Conservation (phyloP, 2,329 filamentous ascomycete species). For the Pseudogymnoascus sp. region DNA sequence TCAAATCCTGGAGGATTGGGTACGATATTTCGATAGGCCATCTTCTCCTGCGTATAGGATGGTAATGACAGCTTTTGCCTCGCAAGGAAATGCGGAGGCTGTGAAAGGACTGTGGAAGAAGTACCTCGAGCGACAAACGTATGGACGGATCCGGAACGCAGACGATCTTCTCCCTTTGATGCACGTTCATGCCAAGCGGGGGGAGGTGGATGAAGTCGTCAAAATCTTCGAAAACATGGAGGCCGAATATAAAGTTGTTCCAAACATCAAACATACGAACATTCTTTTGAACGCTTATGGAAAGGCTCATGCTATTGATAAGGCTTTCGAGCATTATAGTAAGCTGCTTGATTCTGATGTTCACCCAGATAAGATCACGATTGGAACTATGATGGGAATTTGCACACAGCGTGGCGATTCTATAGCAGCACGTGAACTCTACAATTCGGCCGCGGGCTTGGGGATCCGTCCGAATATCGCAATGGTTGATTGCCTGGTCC, state of each 20-base stretch:
- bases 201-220: slow-evolving; percentile 53
- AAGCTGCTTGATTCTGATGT: slow-evolving; percentile 43
- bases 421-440: slow-evolving; percentile 57
- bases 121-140: slow-evolving; percentile 19
- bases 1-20: slow-evolving; percentile 32
- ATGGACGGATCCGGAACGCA: slow-evolving; percentile 11
- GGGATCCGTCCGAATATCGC: slow-evolving; percentile 44
- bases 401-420: slow-evolving; percentile 66
- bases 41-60: slow-evolving; percentile 24
- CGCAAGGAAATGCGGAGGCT: slow-evolving; percentile 37
- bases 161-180: slow-evolving; percentile 49
- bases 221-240: slow-evolving; percentile 56
- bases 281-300: slow-evolving; percentile 65
- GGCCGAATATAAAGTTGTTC: slow-evolving; percentile 46
- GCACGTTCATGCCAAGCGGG: slow-evolving; percentile 62
- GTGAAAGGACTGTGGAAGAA: slow-evolving; percentile 39
- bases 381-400: slow-evolving; percentile 67
- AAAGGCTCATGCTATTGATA: slow-evolving; percentile 58
- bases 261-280: slow-evolving; percentile 63
- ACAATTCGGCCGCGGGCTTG: slow-evolving; percentile 51
- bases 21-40: slow-evolving; percentile 24
- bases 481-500: slow-evolving; percentile 59
- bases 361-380: slow-evolving; percentile 55
- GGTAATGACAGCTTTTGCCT: slow-evolving; percentile 36
- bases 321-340: slow-evolving; percentile 57